Base-by-base conservation (phyloP, 1,139 yeast genomes). In the Fermentozyma sake region DNA sequence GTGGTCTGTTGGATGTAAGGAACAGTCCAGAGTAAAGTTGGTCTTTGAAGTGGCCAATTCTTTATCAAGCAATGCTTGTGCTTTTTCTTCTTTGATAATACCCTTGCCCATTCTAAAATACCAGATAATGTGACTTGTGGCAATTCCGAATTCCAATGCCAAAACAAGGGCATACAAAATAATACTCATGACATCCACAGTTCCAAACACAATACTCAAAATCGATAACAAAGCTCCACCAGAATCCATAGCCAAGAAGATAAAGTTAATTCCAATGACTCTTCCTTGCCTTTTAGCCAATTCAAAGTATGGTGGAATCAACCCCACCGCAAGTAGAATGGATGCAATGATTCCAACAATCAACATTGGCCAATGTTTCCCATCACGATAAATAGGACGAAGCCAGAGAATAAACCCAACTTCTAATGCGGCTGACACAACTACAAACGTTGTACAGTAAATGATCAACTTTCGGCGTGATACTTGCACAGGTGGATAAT, bases 291-390 rank as follows among this genome's bases (percentile, higher is more conserved):
- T 69, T 48, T 84, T 84, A 19, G 76, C 74, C 19, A 89, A 61
- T 50, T 89, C 97, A 44, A 78, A 78, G 52, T 87, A 89, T 4
- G 96, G 96, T 1, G 96, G 96, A 2, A 89, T 46, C 24, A 89
- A 63, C 0, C 97, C 97, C 2, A 73, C 45, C 0, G 85, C 95
- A 15, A 89, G 61, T 14, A 84, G 52, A 0, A 87, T 64, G 1
- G 94, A 76, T 0, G 96, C 96, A 21, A 84, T 39, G 10, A 84
- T 70, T 11, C 96, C 97, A 35, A 85, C 69, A 23, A 87, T 66
- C 19, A 85, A 53, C 46, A 78, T 69, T 6, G 96, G 96, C 93
- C 95, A 87, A 17, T 61, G 58, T 6, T 59, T 67, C 1, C 76
- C 79, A n/a, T 55, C 37, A 62, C 84, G 38, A 47, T 84, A 71